phyloP scores from a whole-genome alignment of 768 basidiomycete species.

The Russula abietina region DNA sequence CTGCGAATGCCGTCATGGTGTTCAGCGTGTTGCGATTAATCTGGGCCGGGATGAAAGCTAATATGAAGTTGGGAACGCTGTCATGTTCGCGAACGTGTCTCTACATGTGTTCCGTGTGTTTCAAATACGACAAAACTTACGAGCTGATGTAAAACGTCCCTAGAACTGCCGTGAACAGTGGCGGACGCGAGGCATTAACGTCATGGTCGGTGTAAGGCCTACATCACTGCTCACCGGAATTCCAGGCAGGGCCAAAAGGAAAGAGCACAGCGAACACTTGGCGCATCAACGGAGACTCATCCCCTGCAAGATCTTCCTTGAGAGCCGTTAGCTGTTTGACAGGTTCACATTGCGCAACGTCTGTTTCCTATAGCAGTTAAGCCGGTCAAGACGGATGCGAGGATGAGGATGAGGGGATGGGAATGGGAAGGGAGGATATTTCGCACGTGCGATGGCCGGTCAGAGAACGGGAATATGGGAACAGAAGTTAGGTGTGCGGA shows the following conservation, averaged over 20 bases:
- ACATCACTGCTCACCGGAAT: conserved; percentile 48
- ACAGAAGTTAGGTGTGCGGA: conserved; percentile 6
- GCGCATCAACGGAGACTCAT: conserved; percentile 70
- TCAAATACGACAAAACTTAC: conserved; percentile 42
- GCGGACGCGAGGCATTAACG: background rate
- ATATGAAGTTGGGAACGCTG: conserved; percentile 90
- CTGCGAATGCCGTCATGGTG: conserved; percentile 92
- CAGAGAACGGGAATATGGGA: conserved; percentile 14
- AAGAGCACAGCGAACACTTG: conserved; percentile 76
- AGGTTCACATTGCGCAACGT: conserved; percentile 39
- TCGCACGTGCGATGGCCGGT: conserved; percentile 26
- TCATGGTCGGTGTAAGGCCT: background rate
- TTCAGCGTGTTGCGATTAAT: conserved; percentile 82
- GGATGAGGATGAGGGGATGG: background rate
- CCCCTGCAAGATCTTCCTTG: conserved; percentile 54
- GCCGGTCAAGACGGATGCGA: background rate
- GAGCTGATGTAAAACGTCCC: conserved; percentile 97
- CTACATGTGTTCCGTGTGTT: conserved; percentile 14
- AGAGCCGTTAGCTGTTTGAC: conserved; percentile 48
- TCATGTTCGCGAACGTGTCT: conserved; percentile 25
- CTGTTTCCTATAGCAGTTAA: conserved; percentile 36
- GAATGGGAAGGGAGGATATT: background rate
- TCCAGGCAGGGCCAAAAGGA: conserved; percentile 87
- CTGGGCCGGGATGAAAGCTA: conserved; percentile 87
- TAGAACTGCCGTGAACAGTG: conserved; percentile 43